Percentiles rank a stretch among this genome's conserved stretches.
phyloP scores from a whole-genome alignment of 225 moss, liverwort and hornwort genomes.

The Sphagnum contortum region DNA sequence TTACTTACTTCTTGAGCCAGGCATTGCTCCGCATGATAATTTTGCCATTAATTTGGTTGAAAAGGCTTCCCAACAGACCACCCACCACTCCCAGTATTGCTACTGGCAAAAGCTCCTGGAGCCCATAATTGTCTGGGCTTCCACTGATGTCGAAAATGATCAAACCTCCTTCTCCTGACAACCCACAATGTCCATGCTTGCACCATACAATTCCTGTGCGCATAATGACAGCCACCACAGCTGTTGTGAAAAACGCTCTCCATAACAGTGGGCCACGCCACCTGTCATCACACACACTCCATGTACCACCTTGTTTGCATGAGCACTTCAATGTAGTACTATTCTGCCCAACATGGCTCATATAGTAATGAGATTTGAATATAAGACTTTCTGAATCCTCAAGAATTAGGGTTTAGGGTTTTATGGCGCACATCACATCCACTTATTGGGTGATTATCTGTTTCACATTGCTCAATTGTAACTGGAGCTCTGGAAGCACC shows the following conservation, averaged over 20 bases:
- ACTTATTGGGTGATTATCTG: no score
- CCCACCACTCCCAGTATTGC: conserved; percentile 26
- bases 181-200: conserved; percentile 22
- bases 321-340: no score
- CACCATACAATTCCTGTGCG: conserved; percentile 43
- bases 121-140: conserved; percentile 19
- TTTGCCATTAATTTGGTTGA: conserved; percentile 31
- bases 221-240: conserved; percentile 32
- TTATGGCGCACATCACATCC: no score
- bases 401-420: no score
- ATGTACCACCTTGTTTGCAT: no score
- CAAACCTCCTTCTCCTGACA: conserved; percentile 44
- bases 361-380: no score
- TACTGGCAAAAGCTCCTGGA: conserved; percentile 33
- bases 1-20: conserved; percentile 24
- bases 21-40: conserved; percentile 16
- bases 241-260: conserved; percentile 48
- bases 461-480: no score
- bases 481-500: no score
- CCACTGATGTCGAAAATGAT: conserved; percentile 41
- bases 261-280: conserved; percentile 45
- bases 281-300: conserved; percentile 18
- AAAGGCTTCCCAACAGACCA: conserved; percentile 37
- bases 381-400: no score
- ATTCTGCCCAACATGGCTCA: no score